Evolutionary conservation across 2,329 filamentous ascomycete species (phyloP).

Genomic region (Cercospora zeina): DNA sequence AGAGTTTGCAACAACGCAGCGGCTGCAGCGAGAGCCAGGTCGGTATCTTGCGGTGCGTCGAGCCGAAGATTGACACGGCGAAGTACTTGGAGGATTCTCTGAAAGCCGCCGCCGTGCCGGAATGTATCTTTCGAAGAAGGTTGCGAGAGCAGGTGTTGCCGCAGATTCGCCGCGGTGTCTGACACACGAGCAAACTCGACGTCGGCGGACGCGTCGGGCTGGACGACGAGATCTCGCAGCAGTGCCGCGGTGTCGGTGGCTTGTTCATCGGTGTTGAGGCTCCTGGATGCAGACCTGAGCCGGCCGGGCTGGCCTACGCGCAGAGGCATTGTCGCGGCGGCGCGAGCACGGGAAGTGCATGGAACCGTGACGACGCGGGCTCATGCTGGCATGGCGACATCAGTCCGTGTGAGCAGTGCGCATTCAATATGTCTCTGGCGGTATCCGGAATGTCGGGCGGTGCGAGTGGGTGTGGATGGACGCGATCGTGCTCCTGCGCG

Average conservation of each 20-base stretch:
- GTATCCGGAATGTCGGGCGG: conserved; percentile 1
- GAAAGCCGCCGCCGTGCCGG: conserved; percentile 37
- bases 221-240: conserved; percentile 28
- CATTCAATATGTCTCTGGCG: not conserved
- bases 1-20: conserved; percentile 16
- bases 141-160: conserved; percentile 26
- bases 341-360: conserved; percentile 17
- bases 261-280: conserved; percentile 34
- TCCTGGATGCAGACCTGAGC: conserved; percentile 34
- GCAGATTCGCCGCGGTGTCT: conserved; percentile 28
- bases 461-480: not conserved
- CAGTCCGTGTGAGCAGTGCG: conserved; percentile 16
- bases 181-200: conserved; percentile 25
- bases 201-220: conserved; percentile 23
- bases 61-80: conserved; percentile 20
- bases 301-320: conserved; percentile 29
- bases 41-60: conserved; percentile 18
- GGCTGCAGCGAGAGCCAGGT: conserved; percentile 5
- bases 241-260: conserved; percentile 30
- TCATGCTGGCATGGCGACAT: conserved; percentile 28
- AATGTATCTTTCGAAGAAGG: conserved; percentile 35
- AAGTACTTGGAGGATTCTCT: conserved; percentile 32
- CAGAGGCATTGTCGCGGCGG: conserved; percentile 32
- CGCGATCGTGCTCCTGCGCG: not conserved
- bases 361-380: conserved; percentile 9